A percentile compares a stretch with the other conserved stretches of the same genome.
These are phyloP conservation scores for Komagataella phaffii DNA, from an alignment of 805 yeast species.

Conservation along the genomic window DNA sequence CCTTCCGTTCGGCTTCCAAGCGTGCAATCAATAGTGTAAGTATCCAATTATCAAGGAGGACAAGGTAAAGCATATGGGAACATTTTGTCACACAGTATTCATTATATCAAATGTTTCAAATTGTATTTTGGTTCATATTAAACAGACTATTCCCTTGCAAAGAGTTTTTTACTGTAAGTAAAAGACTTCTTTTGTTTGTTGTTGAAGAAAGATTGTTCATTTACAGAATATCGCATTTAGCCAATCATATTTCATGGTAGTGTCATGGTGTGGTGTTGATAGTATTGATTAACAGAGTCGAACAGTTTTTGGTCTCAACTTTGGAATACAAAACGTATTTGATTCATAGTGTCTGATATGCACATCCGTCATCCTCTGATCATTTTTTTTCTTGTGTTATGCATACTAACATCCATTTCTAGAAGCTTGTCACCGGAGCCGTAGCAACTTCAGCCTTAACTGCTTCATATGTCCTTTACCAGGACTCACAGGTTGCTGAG, in stretches of 20 bases:
- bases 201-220: not conserved
- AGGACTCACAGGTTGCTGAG: slow-evolving; percentile 75
- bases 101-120: not conserved
- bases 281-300: not conserved
- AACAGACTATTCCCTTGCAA: not conserved
- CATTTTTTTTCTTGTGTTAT: not conserved
- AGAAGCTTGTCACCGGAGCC: slow-evolving; percentile 44
- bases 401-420: slow-evolving; percentile 7
- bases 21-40: slow-evolving; percentile 21
- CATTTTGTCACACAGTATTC: not conserved
- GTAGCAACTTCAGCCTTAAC: slow-evolving; percentile 68
- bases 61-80: not conserved
- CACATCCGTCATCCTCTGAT: not conserved
- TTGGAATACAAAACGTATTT: no score
- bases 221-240: not conserved
- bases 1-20: slow-evolving; percentile 21
- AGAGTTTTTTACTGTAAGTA: not conserved
- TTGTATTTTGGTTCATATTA: not conserved
- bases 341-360: not conserved
- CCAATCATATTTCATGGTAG: not conserved
- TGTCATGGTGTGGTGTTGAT: not conserved
- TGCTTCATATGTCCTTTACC: slow-evolving; percentile 70
- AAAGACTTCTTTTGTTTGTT: not conserved
- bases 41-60: slow-evolving; percentile 3
- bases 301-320: not conserved